A percentile compares a stretch with the other conserved stretches of the same genome.
These are phyloP conservation scores for Cutaneotrichosporon sp. DNA, from an alignment of 1,284 basidiomycete genomes.

Conservation along the genomic window DNA sequence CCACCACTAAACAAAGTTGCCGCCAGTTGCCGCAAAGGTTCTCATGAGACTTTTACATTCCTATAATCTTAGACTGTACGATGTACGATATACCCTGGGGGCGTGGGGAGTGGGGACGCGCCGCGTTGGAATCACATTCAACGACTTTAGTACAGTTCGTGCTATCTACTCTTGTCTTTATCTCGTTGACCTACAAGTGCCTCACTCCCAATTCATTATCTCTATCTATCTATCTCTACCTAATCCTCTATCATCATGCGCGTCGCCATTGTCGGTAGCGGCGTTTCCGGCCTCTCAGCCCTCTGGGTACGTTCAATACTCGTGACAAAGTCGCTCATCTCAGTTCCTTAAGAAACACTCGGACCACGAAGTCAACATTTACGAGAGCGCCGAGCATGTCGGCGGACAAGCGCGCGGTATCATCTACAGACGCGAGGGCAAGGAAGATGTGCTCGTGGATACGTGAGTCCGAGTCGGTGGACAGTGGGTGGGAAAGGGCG, in stretches of 20 bases:
- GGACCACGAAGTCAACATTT: slow-evolving; percentile 74
- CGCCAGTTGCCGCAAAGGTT: no score
- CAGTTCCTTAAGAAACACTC: slow-evolving; percentile 73
- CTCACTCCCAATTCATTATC: background rate
- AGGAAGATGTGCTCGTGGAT: slow-evolving; percentile 60
- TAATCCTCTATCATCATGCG: slow-evolving; percentile 35
- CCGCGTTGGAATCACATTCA: no score
- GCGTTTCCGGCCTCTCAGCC: slow-evolving; percentile 72
- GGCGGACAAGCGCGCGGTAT: slow-evolving; percentile 82
- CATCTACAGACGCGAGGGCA: slow-evolving; percentile 57
- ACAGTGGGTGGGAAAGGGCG: background rate
- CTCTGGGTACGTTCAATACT: slow-evolving; percentile 61
- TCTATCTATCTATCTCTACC: background rate
- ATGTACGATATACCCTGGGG: no score
- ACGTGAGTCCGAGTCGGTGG: slow-evolving; percentile 10
- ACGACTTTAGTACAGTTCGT: no score
- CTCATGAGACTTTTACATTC: no score
- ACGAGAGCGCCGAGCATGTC: slow-evolving; percentile 66
- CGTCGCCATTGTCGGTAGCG: slow-evolving; percentile 75
- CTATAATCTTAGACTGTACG: no score
- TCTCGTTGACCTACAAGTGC: no score
- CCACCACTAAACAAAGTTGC: no score
- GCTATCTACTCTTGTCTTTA: no score
- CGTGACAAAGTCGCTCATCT: background rate
- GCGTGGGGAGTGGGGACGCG: no score